Percentiles rank a stretch among this genome's conserved stretches.
These are phyloP conservation scores for Triticum urartu DNA, from an alignment of 176 grass and related monocot genomes.

Conservation along the genomic window DNA sequence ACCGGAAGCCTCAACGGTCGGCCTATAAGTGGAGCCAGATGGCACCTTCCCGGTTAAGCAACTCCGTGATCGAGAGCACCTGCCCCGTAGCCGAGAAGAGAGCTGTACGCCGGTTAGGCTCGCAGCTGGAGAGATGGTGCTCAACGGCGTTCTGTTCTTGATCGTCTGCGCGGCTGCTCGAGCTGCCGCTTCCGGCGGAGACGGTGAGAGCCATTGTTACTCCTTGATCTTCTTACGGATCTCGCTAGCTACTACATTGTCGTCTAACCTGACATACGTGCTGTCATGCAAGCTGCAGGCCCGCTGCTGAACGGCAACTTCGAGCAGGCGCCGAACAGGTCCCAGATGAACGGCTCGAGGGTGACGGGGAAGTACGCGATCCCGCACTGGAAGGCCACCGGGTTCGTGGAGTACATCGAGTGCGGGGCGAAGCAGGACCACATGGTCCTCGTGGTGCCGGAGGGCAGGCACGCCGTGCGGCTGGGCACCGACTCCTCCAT, in stretches of 20 bases:
- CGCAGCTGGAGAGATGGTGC: conserved; percentile 7
- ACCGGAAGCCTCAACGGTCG: too few species aligned
- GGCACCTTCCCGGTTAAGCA: not conserved
- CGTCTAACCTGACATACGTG: not conserved
- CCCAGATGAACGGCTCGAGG: conserved; percentile 19
- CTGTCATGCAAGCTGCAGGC: not conserved
- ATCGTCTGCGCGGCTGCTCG: conserved; percentile 10
- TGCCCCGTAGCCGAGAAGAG: not conserved
- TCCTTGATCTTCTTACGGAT: too few species aligned
- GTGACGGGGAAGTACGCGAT: conserved; percentile 17
- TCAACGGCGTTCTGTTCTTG: conserved; percentile 19
- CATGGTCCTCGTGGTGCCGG: conserved; percentile 37
- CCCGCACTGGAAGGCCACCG: conserved; percentile 31
- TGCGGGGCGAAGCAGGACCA: conserved; percentile 14
- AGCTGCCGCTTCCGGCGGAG: not conserved
- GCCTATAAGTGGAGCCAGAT: not conserved
- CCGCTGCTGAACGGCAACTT: conserved; percentile 44
- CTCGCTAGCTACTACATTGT: too few species aligned
- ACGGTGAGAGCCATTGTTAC: conserved; percentile 8
- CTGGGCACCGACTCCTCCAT: conserved; percentile 42
- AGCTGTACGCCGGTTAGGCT: not conserved
- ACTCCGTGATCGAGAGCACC: not conserved
- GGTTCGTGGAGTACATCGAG: conserved; percentile 48
- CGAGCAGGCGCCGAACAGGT: conserved; percentile 24
- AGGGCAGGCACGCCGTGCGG: conserved; percentile 41